Conservation (phyloP, 176 grass and related monocot species). For the Oryza coarctata region DNA sequence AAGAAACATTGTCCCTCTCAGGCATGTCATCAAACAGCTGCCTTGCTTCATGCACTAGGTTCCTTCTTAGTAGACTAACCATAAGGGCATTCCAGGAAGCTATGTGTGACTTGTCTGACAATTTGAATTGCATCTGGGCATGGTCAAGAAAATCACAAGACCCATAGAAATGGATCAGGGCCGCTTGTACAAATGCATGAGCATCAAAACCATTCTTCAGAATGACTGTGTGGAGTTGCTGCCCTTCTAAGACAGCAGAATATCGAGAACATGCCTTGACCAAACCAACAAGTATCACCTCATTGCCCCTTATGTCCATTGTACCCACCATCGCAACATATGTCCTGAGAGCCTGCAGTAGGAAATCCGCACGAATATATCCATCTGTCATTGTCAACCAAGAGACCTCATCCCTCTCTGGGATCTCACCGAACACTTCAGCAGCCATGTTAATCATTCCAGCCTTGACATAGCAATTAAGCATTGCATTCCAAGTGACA, state of each 20-base stretch:
- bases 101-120: constrained; percentile 50
- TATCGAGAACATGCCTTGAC: constrained; percentile 42
- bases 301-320: not conserved
- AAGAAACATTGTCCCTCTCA: constrained; percentile 58
- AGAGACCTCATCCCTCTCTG: constrained; percentile 50
- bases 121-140: constrained; percentile 47
- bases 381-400: constrained; percentile 62
- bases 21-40: constrained; percentile 58
- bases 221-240: constrained; percentile 56
- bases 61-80: constrained; percentile 35
- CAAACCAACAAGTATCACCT: constrained; percentile 54
- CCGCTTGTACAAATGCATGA: constrained; percentile 58
- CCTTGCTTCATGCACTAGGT: constrained; percentile 38
- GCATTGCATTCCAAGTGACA: constrained; percentile 64
- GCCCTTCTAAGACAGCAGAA: constrained; percentile 44
- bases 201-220: constrained; percentile 59
- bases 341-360: constrained; percentile 31
- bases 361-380: constrained; percentile 32
- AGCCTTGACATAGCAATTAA: constrained; percentile 65
- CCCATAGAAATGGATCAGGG: constrained; percentile 63
- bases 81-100: constrained; percentile 61
- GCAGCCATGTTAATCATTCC: constrained; percentile 42
- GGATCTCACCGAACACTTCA: constrained; percentile 45
- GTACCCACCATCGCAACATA: constrained; percentile 46
- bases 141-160: constrained; percentile 29